Conservation (phyloP, 495 filamentous ascomycete species). For the Penicillium fimorum region DNA sequence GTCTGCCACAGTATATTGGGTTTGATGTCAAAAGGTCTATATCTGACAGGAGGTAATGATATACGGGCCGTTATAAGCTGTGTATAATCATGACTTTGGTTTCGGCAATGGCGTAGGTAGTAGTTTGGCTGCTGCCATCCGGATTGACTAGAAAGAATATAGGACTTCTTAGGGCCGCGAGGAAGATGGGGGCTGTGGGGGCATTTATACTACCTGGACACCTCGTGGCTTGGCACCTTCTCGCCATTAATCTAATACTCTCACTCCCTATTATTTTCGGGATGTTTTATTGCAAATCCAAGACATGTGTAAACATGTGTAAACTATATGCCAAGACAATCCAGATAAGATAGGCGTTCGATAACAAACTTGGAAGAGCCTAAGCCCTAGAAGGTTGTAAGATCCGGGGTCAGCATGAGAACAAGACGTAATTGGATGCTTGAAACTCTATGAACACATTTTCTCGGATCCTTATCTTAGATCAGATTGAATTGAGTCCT, state of each 20-base stretch:
- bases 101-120: too few relatives aligned
- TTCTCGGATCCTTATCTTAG: constrained; percentile 15
- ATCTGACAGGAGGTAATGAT: neutral
- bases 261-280: neutral
- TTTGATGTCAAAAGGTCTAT: too few relatives aligned
- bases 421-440: constrained; percentile 13
- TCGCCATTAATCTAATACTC: neutral
- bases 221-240: neutral
- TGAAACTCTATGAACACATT: neutral
- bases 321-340: neutral
- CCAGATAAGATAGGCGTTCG: neutral
- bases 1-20: too few relatives aligned
- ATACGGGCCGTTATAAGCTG: neutral
- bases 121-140: too few relatives aligned
- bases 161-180: too few relatives aligned
- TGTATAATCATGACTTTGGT: neutral
- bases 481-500: neutral
- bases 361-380: constrained; percentile 5
- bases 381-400: constrained; percentile 20
- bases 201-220: neutral
- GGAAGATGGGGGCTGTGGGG: neutral
- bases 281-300: neutral
- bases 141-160: too few relatives aligned
- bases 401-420: constrained; percentile 13
- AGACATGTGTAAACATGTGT: neutral